Base-by-base conservation (phyloP, 1,284 basidiomycete species). In the Termitomyces sp. region DNA sequence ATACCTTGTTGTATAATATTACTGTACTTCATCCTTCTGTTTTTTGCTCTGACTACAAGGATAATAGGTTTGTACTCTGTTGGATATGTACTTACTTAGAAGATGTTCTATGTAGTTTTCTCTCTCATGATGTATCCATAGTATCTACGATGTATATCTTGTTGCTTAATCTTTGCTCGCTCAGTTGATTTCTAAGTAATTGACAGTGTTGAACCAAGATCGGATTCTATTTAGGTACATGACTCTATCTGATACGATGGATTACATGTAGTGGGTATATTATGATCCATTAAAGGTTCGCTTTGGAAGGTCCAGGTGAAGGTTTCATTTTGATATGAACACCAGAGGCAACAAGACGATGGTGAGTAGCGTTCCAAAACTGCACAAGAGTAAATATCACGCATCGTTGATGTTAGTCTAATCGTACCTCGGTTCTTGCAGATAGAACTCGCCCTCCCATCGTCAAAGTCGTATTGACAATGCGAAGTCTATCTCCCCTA, bases 321-420 rank as follows among this genome's bases (percentile, higher is more conserved):
- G 73, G 66, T 34, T 70, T 64, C 80, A 83, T 81, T 63, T 79
- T 80, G 51, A 80, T 67, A 45, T 83, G 80, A 0, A 74, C 71
- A 0, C 76, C 80, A 9, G 79, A 75, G 6, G 75, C 75, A n/a
- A 80, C 74, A 3, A 83, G 69, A 10, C 80, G 72, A 53, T 66
- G 73, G 46, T 77, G 70, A 3, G 73, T 78, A 21, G 62, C 66
- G 45, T 80, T 77, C 81, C 81, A 83, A 40, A 82, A 76, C 80
- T 83, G 52, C 11, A 3, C 14, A 33, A 34, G 35, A 9, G 44
- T 33, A 5, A 52, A 33, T 24, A 44, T 13, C 21, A 30, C 34
- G 31, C 18, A 47, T 50, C 31, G 16, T 16, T 37, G 33, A 52
- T 42, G 40, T 33, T 14, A 45, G 5, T 28, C 5, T 18, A 50